These are phyloP conservation scores for Exsudoporus frostii DNA, from an alignment of 768 basidiomycete species.

Conservation along the genomic window DNA sequence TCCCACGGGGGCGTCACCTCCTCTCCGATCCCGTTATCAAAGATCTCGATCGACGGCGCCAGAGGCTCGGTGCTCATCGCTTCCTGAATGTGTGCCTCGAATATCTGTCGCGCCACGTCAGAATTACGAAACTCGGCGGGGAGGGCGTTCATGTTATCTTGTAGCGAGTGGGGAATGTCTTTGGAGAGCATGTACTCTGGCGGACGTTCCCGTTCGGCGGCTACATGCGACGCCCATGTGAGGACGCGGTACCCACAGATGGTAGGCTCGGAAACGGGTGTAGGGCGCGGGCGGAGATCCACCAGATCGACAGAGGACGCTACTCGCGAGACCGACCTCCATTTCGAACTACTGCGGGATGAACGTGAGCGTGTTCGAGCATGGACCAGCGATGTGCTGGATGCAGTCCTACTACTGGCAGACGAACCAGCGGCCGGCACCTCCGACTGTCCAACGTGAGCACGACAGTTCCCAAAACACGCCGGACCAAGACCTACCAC, in stretches of 20 bases:
- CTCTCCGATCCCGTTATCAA: constrained; percentile 60
- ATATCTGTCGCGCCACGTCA: constrained; percentile 48
- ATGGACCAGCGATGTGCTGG: constrained; percentile 11
- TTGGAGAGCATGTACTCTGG: constrained; percentile 34
- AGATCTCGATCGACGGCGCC: constrained; percentile 64
- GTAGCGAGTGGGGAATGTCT: constrained; percentile 60
- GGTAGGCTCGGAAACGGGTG: background rate
- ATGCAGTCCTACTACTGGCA: constrained; percentile 14
- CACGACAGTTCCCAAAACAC: too few relatives aligned
- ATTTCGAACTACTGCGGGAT: background rate
- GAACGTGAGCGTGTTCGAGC: background rate
- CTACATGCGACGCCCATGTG: constrained; percentile 23
- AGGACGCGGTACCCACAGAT: constrained; percentile 11
- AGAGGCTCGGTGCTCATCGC: constrained; percentile 64
- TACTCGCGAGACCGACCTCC: background rate
- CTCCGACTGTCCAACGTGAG: constrained; percentile 13
- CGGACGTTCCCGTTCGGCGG: constrained; percentile 11
- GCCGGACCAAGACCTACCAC: constrained; percentile 3
- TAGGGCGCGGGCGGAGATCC: background rate
- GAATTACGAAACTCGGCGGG: constrained; percentile 39
- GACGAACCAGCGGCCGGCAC: background rate
- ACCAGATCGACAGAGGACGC: background rate
- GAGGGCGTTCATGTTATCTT: constrained; percentile 63
- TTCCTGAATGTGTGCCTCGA: constrained; percentile 62
- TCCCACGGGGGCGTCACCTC: constrained; percentile 80